Conservation (phyloP, 2,329 filamentous ascomycete species). For the Acarospora socialis region DNA sequence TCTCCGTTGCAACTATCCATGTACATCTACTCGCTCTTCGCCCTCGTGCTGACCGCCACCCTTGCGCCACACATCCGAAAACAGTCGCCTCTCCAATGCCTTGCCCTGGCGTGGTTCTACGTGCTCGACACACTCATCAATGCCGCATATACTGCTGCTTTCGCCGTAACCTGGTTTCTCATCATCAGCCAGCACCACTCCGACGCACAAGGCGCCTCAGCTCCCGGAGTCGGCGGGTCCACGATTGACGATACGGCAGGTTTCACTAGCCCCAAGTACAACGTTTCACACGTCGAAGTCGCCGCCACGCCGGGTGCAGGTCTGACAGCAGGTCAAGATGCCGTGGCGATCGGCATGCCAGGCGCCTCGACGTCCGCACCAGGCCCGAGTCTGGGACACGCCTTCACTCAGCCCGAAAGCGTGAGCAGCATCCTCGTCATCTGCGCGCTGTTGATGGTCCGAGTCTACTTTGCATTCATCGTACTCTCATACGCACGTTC, state of each 20-base stretch:
- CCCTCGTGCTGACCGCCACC: conserved; percentile 52
- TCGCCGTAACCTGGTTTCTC: conserved; percentile 76
- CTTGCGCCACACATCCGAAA: conserved; percentile 69
- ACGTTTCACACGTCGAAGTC: conserved; percentile 43
- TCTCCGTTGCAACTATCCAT: conserved; percentile 75
- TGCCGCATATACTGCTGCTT: conserved; percentile 64
- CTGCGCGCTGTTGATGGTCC: conserved; percentile 54
- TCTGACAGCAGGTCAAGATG: conserved; percentile 36
- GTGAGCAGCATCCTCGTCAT: conserved; percentile 69
- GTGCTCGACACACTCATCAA: conserved; percentile 71
- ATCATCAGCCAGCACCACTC: conserved; percentile 47
- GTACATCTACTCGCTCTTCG: conserved; percentile 72
- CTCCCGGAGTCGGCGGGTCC: conserved; percentile 35
- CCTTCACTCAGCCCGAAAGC: conserved; percentile 50
- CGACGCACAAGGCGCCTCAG: conserved; percentile 24
- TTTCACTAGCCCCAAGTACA: conserved; percentile 49
- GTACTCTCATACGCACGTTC: conserved; percentile 71
- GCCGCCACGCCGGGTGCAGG: conserved; percentile 34
- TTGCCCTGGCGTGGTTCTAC: conserved; percentile 76
- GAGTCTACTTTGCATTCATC: conserved; percentile 71
- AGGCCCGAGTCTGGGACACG: conserved; percentile 42
- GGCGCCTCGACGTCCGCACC: conserved; percentile 23
- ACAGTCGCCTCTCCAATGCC: conserved; percentile 62
- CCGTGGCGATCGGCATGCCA: conserved; percentile 27
- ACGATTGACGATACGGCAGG: conserved; percentile 49